Evolutionary conservation across 2,329 filamentous ascomycete genomes (phyloP), one percentile per base, ranked within the genome.

Genomic region (Orbilia javanica): DNA sequence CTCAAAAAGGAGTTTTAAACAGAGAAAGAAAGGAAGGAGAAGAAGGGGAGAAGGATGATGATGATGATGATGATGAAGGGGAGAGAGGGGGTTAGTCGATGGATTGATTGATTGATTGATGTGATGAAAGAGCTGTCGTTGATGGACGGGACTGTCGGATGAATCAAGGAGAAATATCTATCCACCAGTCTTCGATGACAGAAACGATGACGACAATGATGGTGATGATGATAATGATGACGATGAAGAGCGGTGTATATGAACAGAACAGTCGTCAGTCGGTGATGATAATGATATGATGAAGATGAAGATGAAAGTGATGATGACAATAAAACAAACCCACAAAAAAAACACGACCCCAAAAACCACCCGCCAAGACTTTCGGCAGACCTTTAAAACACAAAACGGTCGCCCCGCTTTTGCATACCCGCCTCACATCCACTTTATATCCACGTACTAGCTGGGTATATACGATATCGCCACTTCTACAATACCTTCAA

Each of bases 391-490:
- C n/a, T n/a, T n/a, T 73, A 67, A 62, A 48, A 50, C 48, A 53
- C 52, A 62, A 63, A 60, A 62, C 63, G 63, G 50, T 53, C 71
- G 71, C 71, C 71, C 71, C 71, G 71, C 71, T 69, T 63, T 68
- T 63, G 48, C 31, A 36, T 69, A 60, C 8, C 57, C 68, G 68
- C 69, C 69, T 73, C 69, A 55, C 31, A 44, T 36, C 44, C 11
- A 48, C 18, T 34, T 4, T 34, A n/a, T n/a, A n/a, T n/a, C n/a
- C n/a, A n/a, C n/a, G n/a, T 34, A 34, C 31, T 34, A 34, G 31
- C n/a, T n/a, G n/a, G n/a, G n/a, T n/a, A n/a, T n/a, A n/a, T n/a
- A n/a, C n/a, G n/a, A n/a, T n/a, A n/a, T n/a, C n/a, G n/a, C n/a
- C n/a, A n/a, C n/a, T n/a, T n/a, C n/a, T n/a, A n/a, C n/a, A n/a